phyloP scores from a whole-genome alignment of 139 green algal species.

The Prasinococcaceae sp. region DNA sequence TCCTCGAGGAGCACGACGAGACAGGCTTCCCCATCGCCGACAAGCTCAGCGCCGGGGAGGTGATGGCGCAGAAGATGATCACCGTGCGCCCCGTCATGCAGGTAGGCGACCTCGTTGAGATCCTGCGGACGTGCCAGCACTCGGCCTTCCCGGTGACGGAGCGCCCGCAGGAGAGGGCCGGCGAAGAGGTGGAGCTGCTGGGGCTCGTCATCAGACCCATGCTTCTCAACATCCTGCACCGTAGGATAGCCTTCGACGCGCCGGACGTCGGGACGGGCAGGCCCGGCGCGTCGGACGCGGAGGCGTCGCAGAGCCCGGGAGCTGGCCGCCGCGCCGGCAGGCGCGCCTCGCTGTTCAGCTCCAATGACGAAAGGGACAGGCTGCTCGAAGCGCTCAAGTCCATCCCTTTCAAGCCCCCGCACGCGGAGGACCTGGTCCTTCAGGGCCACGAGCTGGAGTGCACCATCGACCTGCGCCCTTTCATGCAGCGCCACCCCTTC shows the following conservation, averaged over 20 bases:
- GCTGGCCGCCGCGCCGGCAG: too few species aligned
- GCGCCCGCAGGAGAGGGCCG: constrained; percentile 3
- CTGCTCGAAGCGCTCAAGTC: constrained; percentile 30
- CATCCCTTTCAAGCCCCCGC: constrained; percentile 19
- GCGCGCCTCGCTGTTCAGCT: not conserved
- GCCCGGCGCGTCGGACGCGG: too few species aligned
- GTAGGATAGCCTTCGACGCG: constrained; percentile 24
- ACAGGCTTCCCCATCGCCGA: constrained; percentile 28
- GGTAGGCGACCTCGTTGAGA: constrained; percentile 29
- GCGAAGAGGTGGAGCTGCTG: constrained; percentile 18
- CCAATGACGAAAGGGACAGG: constrained; percentile 15
- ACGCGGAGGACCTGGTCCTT: not conserved
- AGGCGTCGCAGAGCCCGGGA: too few species aligned
- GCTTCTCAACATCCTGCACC: constrained; percentile 33
- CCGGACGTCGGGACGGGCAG: not conserved
- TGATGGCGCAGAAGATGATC: constrained; percentile 34
- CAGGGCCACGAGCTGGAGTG: constrained; percentile 1
- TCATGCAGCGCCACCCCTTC: constrained; percentile 48
- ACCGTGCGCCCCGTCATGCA: constrained; percentile 33
- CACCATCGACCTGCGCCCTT: constrained; percentile 33
- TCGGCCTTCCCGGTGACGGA: constrained; percentile 38
- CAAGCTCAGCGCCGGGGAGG: constrained; percentile 41
- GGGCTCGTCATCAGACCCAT: constrained; percentile 22
- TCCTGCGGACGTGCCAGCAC: constrained; percentile 33
- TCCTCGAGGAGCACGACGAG: constrained; percentile 29